These are phyloP conservation scores for Rhodotorula sp. DNA, from an alignment of 1,284 basidiomycete genomes.

Conservation along the genomic window DNA sequence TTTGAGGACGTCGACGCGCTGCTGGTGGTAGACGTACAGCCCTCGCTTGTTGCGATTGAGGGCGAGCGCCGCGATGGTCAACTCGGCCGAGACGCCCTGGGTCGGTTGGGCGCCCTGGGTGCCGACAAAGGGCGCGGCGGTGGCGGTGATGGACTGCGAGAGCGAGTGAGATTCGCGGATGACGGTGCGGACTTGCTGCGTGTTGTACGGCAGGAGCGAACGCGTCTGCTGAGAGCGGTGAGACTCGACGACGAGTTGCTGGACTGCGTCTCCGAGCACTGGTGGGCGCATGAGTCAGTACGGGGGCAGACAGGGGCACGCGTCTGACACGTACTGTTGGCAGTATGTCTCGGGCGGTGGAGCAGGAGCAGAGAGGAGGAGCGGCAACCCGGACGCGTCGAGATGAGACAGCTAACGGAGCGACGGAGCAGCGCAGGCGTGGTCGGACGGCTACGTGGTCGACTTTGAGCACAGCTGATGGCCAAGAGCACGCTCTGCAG, in stretches of 20 bases:
- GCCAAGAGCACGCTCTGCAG: no score
- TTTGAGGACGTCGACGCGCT: slow-evolving; percentile 75
- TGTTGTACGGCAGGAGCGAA: slow-evolving; percentile 87
- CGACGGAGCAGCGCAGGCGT: neutral
- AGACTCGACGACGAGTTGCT: slow-evolving; percentile 81
- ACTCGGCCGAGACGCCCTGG: slow-evolving; percentile 47
- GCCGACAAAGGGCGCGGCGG: slow-evolving; percentile 47
- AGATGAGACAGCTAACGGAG: neutral
- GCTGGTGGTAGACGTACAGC: slow-evolving; percentile 83
- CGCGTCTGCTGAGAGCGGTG: slow-evolving; percentile 77
- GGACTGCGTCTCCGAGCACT: slow-evolving; percentile 71
- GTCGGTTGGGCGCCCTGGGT: slow-evolving; percentile 54
- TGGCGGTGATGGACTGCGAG: slow-evolving; percentile 52
- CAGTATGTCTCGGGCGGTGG: no score
- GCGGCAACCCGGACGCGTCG: neutral
- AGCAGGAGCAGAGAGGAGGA: no score
- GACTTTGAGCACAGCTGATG: no score
- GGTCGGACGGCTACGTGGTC: no score
- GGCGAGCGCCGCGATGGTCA: slow-evolving; percentile 82
- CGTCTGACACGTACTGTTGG: neutral
- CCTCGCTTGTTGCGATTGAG: slow-evolving; percentile 89
- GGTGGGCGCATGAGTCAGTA: neutral
- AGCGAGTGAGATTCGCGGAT: slow-evolving; percentile 89
- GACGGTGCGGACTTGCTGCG: slow-evolving; percentile 76
- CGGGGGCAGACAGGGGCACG: no score